Base-by-base conservation (phyloP, 208 protist species). In the Trichomonas gallinae region DNA sequence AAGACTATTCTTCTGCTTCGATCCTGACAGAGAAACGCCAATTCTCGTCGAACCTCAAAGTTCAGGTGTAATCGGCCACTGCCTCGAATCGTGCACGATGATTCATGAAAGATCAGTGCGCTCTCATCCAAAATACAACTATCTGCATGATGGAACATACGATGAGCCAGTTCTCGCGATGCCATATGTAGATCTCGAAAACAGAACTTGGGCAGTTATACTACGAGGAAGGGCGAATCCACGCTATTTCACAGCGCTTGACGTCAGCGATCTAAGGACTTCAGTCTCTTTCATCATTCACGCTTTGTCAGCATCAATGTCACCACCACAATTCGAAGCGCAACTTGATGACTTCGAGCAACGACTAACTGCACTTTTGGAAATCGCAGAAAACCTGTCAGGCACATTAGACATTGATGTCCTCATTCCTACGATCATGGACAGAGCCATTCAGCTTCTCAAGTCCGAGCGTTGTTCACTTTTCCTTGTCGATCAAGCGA, bases 331-430 rank as follows among this genome's bases (percentile, higher is more conserved):
- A 17, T 93, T 93, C 38, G 87, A 93, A 51, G 87, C 87, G 1
- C 87, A 93, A 58, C n/a, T 93, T 21, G 87, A 93, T 93, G 87
- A 93, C 26, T 93, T 58, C 44, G 87, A 93, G 44, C 87, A 93
- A 51, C 0, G 87, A 38, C 26, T 93, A 17, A 51, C 40, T 21
- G 87, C 87, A 3, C 44, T 93, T 58, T 36, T 93, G n/a, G 87
- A 93, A 38, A 44, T 93, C 38, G 87, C 87, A 0, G 44, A 93
- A 38, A 51, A 48, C 44, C 4, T 93, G 2, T 48, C 40, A 34
- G 87, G 87, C 34, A 44, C 44, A 9, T 26, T 93, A 17, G 87
- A 93, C 38, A 93, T 93, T 38, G 87, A 93, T 93, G 44, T 51
- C 13, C 44, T 93, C 0, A 51, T 93, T 38, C 87, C 87, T 11